Evolutionary conservation across 2,329 filamentous ascomycete genomes (phyloP), one percentile per base, ranked within the genome.

Genomic region (Fusarium stilboides): DNA sequence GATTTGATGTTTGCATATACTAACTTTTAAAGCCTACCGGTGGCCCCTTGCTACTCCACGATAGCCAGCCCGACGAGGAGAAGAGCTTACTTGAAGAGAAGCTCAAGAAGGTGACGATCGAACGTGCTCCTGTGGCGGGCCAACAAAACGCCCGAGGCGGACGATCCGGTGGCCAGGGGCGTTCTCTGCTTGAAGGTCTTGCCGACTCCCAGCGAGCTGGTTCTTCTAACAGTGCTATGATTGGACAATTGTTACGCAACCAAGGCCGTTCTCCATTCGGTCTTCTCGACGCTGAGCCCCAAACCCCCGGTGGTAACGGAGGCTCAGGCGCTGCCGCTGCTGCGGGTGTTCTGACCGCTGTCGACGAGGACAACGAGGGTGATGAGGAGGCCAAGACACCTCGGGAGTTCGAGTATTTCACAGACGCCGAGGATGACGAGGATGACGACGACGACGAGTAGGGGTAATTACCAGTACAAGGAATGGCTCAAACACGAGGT

Each of bases 11-110:
- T 17, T 34, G 13, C 24, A 40, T 17, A 50, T 22, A 34, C 77
- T 80, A 69, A 80, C 62, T 12, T 19, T 47, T 17, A 26, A 13
- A 97, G 92, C 93, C 95, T 67, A 98, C 95, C 42, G 95, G 96
- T 71, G 96, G 96, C 71, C 94, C 97, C 37, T 90, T 98, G 34
- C 87, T 99, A n/a, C 89, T 99, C 22, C 86, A 93, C 57, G 96
- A 99, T 78, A 94, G 91, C 15, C 87, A 91, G 70, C 92, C 94
- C 1, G 88, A 89, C 2, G 92, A 97, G 78, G 82, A 90, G 47
- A 97, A 97, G 79, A 84, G 89, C 19, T 86, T 96, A 9, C 87
- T 99, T 47, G 96, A 98, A 79, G 89, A 98, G 80, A 97, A 97
- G 84, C 88, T 97, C 42, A 96, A 94, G 86, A 97, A 97, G 80